Evolutionary conservation across 371 early-diverging fungal genomes (phyloP).

Genomic region (Paramicrosporidium saccamoebae): DNA sequence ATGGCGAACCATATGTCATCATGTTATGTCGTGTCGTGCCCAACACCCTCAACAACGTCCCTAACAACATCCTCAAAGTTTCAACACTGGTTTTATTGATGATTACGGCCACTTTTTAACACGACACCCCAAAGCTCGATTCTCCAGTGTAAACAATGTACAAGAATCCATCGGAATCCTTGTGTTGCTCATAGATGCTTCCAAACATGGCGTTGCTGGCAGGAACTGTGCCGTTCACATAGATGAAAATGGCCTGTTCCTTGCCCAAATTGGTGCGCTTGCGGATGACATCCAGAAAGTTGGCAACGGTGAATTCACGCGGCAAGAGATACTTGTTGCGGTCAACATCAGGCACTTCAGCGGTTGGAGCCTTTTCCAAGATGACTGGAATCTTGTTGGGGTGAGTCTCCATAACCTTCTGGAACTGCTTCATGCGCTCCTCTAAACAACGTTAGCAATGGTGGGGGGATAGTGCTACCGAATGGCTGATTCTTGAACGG

Average conservation of each 20-base stretch:
- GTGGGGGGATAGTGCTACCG: too few relatives aligned
- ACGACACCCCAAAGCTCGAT: too few relatives aligned
- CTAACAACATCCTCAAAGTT: too few relatives aligned
- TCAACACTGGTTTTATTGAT: too few relatives aligned
- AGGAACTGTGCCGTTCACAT: conserved; percentile 76
- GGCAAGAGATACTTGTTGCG: conserved; percentile 93
- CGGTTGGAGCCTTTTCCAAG: conserved; percentile 84
- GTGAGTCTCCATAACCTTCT: too few relatives aligned
- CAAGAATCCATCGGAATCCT: conserved; percentile 81
- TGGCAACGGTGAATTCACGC: conserved; percentile 83
- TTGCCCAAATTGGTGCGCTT: conserved; percentile 67
- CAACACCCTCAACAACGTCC: too few relatives aligned
- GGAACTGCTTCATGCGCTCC: too few relatives aligned
- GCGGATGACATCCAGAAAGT: conserved; percentile 81
- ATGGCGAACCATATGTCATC: too few relatives aligned
- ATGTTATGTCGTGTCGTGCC: too few relatives aligned
- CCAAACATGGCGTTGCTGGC: conserved; percentile 57
- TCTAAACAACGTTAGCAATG: too few relatives aligned
- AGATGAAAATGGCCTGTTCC: conserved; percentile 90
- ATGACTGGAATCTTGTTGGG: conserved; percentile 18
- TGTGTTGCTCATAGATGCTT: conserved; percentile 65
- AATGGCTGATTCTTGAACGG: too few relatives aligned
- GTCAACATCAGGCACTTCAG: conserved; percentile 74
- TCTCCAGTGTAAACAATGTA: conserved; percentile 25
- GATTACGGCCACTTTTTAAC: too few relatives aligned